Base-by-base conservation (phyloP, 78 protist genomes). In the Dictyostelium purpureum region DNA sequence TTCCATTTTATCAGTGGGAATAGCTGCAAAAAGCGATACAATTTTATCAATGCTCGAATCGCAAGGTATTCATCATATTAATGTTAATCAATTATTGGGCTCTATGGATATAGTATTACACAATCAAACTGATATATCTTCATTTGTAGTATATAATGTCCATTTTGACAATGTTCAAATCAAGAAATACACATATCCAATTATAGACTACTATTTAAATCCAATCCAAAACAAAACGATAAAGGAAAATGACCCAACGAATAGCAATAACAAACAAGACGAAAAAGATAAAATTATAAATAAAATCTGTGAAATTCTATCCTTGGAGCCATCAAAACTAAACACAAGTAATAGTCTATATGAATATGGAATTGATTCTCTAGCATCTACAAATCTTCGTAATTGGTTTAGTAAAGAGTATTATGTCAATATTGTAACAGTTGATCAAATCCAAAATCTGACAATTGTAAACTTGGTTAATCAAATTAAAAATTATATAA, bases 1-100 rank as follows among this genome's bases (percentile, higher is more conserved):
- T 26, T 37, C 93, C 16, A 40, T 89, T 40, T 71, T 42, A 38
- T 47, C 73, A 2, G 76, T 47, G 26, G 91, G 91, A 24, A 43
- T 54, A 0, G 91, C 57, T 2, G 42, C 91, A 4, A 71, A 69
- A 33, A 77, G 59, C 42, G 63, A 85, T 4, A 26, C 61, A 19
- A 75, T 85, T 33, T 56, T 14, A 19, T 45, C 18, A 28, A 37
- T 67, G 43, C 54, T 82, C 14, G 43, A 11, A 6, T 19, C 7
- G 24, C 18, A 61, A 70, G 79, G 90, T 28, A 16, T 31, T 14
- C 11, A 3, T 61, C 21, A 11, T 4, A 10, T 61, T 61, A 24
- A 28, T 7, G 14, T 4, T 9, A 38, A 61, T 61, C 16, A 14
- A 16, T 19, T 61, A 14, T 61, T 35, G 70, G 70, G 70, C 31